Conservation (phyloP, 495 filamentous ascomycete species). For the Neurospora africana region DNA sequence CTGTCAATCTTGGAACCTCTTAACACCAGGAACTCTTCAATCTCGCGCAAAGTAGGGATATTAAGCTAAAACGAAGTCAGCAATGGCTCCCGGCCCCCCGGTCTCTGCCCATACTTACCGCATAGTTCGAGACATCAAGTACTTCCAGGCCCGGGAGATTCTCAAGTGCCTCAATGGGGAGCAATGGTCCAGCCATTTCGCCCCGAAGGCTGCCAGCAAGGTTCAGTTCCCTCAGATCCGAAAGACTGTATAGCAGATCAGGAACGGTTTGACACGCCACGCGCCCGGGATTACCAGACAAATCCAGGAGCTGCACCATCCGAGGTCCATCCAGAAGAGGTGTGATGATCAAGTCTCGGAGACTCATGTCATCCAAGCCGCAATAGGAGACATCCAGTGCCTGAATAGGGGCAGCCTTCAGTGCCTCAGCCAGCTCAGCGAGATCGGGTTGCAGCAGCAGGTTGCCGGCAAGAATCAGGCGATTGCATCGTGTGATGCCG, state of each 20-base stretch:
- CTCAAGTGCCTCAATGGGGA: conserved; percentile 16
- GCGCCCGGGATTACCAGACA: conserved; percentile 64
- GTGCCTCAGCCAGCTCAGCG: conserved; percentile 20
- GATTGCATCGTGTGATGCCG: conserved; percentile 21
- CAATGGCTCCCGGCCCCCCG: neutral
- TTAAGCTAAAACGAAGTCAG: conserved; percentile 31
- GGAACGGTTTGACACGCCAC: conserved; percentile 33
- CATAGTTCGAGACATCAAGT: conserved; percentile 67
- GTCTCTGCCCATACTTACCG: conserved; percentile 30
- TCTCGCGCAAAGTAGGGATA: conserved; percentile 43
- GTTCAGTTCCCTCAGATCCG: conserved; percentile 40
- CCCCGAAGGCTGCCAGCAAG: conserved; percentile 77
- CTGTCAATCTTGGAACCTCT: conserved; percentile 48
- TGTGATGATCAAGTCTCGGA: conserved; percentile 33
- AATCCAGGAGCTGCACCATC: conserved; percentile 42
- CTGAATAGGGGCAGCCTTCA: conserved; percentile 16
- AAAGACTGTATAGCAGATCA: conserved; percentile 11
- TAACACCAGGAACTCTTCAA: conserved; percentile 28
- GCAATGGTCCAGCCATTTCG: conserved; percentile 30
- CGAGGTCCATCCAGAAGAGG: conserved; percentile 22
- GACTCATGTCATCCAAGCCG: conserved; percentile 16
- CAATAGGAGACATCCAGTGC: conserved; percentile 22
- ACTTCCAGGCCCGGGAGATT: conserved; percentile 22
- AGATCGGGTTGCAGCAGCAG: conserved; percentile 15
- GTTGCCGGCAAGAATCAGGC: conserved; percentile 19